Base-by-base conservation (phyloP, 129 eudicot species). In the Arctium minus region DNA sequence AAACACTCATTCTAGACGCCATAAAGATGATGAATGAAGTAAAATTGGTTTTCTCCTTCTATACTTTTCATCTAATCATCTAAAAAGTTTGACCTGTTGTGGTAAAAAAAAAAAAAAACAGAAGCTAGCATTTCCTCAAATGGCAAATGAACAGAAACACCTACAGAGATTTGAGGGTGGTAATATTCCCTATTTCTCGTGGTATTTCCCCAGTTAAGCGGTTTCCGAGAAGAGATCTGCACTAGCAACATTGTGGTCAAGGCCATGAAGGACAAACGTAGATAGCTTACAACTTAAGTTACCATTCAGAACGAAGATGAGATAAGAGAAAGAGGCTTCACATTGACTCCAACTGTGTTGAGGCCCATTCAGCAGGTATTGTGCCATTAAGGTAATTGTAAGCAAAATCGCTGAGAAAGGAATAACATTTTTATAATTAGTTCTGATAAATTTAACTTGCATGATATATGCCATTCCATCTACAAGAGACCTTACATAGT, bases 121-220 rank as follows among this genome's bases (percentile, higher is more conserved):
- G 27, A 6, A 46, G 27, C 65, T 56, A 56, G 4, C 65, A 80
- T 15, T 22, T 62, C 44, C 67, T 27, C 6, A 70, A 56, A 31
- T 27, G 60, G 33, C 56, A 69, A 64, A 22, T 38, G 30, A 73
- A 29, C 18, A 60, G 13, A 72, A 67, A 80, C 78, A 86, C 94
- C 38, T 92, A 92, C 97, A 92, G 79, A 80, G 44, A 87, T 69
- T 86, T 87, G 75, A 92, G 97, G 70, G 84, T 89, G 42, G 88
- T 87, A 30, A 92, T 85, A 40, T 89, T 92, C 78, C 86, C 94
- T 83, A 92, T 79, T 46, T 67, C 86, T 81, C 81, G 79, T 30
- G 97, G 97, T 73, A 92, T 89, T 87, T 84, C 87, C 37, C 97
- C 97, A 0, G 93, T 83, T 85, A 92, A 85, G 36, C 90, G 86